Percentiles rank a stretch among this genome's conserved stretches.
Conservation (phyloP, 1,284 basidiomycete genomes). For the Moniliophthora roreri region DNA sequence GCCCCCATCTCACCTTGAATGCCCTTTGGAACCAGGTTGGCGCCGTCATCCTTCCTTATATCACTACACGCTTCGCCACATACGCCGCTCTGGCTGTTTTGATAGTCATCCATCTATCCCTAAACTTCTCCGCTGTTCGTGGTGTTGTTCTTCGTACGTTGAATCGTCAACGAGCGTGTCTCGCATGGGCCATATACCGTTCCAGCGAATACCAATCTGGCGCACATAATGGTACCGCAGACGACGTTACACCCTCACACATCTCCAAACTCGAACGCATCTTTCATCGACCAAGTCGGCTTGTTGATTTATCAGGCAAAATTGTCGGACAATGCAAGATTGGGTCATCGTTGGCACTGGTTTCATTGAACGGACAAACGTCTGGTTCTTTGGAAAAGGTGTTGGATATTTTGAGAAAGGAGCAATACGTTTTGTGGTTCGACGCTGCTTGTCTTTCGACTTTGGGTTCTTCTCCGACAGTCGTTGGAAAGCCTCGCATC, state of each 20-base stretch:
- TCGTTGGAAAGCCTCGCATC: too few species aligned
- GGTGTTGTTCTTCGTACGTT: conserved; percentile 54
- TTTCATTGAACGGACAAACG: too few species aligned
- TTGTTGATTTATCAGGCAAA: too few species aligned
- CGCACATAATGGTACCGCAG: conserved; percentile 16
- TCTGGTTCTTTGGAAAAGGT: too few species aligned
- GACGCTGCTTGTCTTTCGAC: too few species aligned
- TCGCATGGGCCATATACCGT: conserved; percentile 50
- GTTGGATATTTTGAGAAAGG: too few species aligned
- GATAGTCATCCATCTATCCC: conserved; percentile 49
- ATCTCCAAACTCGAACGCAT: conserved; percentile 36
- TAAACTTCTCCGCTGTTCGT: conserved; percentile 61
- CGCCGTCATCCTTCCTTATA: conserved; percentile 52
- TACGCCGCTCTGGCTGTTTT: conserved; percentile 53
- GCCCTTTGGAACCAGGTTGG: conserved; percentile 49
- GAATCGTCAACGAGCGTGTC: conserved; percentile 56
- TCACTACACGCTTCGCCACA: conserved; percentile 48
- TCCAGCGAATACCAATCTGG: neutral
- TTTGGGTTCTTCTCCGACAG: too few species aligned
- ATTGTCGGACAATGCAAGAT: too few species aligned
- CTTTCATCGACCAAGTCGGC: conserved; percentile 34
- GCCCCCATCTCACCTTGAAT: neutral
- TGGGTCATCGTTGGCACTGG: too few species aligned
- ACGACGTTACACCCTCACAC: conserved; percentile 29
- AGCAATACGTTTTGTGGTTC: too few species aligned